These are phyloP conservation scores for Gardenia jasminoides DNA, from an alignment of 257 asterid species.

Conservation along the genomic window DNA sequence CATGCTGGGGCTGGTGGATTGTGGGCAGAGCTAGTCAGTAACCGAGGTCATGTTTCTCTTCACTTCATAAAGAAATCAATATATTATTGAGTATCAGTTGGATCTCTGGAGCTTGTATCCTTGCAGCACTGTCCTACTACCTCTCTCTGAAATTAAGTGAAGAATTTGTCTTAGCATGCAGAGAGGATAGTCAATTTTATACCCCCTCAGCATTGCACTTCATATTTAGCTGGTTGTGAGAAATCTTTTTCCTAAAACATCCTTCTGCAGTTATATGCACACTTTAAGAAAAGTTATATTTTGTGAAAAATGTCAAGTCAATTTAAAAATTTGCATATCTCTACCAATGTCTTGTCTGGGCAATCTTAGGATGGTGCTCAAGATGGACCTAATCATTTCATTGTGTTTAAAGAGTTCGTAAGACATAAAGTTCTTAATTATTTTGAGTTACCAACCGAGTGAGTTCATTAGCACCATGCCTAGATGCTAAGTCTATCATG, in stretches of 20 bases:
- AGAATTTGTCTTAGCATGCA: not conserved
- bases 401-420: not conserved
- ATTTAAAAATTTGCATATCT: not conserved
- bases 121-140: not conserved
- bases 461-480: not conserved
- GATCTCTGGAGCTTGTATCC: not conserved
- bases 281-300: not conserved
- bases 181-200: not conserved
- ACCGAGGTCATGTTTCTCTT: slow-evolving; percentile 58
- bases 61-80: no score
- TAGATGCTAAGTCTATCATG: not conserved
- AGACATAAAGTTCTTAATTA: not conserved
- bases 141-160: not conserved
- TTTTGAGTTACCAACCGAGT: no score
- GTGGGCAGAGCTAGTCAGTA: slow-evolving; percentile 96
- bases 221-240: not conserved
- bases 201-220: not conserved
- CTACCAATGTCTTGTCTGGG: not conserved
- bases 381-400: not conserved
- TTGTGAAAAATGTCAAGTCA: not conserved
- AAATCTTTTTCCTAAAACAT: not conserved
- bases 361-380: not conserved
- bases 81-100: not conserved
- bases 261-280: not conserved
- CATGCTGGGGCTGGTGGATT: slow-evolving; percentile 99